Conservation (phyloP, 1,284 basidiomycete species). For the Volvariella surrecta region DNA sequence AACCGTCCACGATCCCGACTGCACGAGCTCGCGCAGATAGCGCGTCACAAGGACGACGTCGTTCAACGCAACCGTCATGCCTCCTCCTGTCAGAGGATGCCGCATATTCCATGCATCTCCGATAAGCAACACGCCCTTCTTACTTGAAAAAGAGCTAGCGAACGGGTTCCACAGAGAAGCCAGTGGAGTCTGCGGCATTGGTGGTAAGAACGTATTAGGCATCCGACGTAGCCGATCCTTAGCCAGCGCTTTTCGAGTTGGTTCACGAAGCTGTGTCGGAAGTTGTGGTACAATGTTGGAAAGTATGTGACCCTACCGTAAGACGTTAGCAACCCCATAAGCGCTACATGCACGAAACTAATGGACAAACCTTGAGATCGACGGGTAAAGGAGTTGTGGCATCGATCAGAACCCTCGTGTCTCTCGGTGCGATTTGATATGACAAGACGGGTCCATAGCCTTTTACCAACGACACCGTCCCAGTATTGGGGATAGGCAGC, state of each 20-base stretch:
- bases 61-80: slow-evolving; percentile 90
- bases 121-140: slow-evolving; percentile 77
- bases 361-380: slow-evolving; percentile 59
- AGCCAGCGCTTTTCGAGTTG: slow-evolving; percentile 56
- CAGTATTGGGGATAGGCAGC: slow-evolving; percentile 79
- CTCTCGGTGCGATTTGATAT: slow-evolving; percentile 68
- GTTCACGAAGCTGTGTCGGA: slow-evolving; percentile 56
- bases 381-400: slow-evolving; percentile 81
- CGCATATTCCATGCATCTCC: slow-evolving; percentile 99
- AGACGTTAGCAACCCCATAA: slow-evolving; percentile 1
- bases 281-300: slow-evolving; percentile 73
- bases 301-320: slow-evolving; percentile 55
- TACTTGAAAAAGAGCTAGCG: slow-evolving; percentile 23
- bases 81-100: slow-evolving; percentile 94
- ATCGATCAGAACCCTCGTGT: slow-evolving; percentile 90
- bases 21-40: slow-evolving; percentile 51
- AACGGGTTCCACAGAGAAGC: slow-evolving; percentile 12
- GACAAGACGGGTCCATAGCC: slow-evolving; percentile 78
- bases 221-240: slow-evolving; percentile 79
- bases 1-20: slow-evolving; percentile 21
- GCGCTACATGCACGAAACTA: not conserved
- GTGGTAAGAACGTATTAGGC: slow-evolving; percentile 94
- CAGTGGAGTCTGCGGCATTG: slow-evolving; percentile 67
- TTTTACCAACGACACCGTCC: slow-evolving; percentile 77
- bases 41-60: slow-evolving; percentile 60